These are phyloP conservation scores for Tagetes erecta DNA, from an alignment of 129 eudicot species.

Conservation along the genomic window DNA sequence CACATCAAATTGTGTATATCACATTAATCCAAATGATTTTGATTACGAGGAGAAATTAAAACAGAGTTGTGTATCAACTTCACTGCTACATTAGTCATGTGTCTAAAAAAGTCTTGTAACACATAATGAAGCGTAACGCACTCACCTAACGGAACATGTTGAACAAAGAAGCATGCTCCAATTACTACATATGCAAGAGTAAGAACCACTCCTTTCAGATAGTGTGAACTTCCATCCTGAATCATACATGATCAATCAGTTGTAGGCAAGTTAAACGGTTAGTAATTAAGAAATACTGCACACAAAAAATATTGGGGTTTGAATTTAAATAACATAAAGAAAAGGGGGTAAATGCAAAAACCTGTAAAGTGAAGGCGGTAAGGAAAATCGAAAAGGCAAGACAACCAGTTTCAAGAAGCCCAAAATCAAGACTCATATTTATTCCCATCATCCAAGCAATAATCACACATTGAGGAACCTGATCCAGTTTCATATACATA, in stretches of 20 bases:
- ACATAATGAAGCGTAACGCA: not conserved
- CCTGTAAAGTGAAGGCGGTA: slow-evolving; percentile 66
- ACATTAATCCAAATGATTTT: not conserved
- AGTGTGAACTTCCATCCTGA: slow-evolving; percentile 63
- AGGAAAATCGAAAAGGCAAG: slow-evolving; percentile 53
- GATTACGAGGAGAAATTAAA: not conserved
- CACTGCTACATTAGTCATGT: not conserved
- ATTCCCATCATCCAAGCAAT: slow-evolving; percentile 62
- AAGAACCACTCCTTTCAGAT: slow-evolving; percentile 66
- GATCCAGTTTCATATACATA: slow-evolving; percentile 17
- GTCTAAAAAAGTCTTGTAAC: not conserved
- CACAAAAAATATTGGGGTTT: not conserved
- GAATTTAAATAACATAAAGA: not conserved
- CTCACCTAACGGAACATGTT: slow-evolving; percentile 38
- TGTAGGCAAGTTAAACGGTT: not conserved
- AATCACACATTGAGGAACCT: slow-evolving; percentile 68
- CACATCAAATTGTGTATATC: not conserved
- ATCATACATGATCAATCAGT: not conserved
- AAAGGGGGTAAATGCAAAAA: slow-evolving; percentile 6
- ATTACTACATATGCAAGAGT: slow-evolving; percentile 49
- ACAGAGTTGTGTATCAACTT: not conserved
- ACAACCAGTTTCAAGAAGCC: slow-evolving; percentile 56
- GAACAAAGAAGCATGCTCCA: slow-evolving; percentile 58
- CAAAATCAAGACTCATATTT: slow-evolving; percentile 57
- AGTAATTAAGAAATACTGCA: not conserved